These are phyloP conservation scores for Malus hybrid DNA, from an alignment of 331 rosid genomes.

Conservation along the genomic window DNA sequence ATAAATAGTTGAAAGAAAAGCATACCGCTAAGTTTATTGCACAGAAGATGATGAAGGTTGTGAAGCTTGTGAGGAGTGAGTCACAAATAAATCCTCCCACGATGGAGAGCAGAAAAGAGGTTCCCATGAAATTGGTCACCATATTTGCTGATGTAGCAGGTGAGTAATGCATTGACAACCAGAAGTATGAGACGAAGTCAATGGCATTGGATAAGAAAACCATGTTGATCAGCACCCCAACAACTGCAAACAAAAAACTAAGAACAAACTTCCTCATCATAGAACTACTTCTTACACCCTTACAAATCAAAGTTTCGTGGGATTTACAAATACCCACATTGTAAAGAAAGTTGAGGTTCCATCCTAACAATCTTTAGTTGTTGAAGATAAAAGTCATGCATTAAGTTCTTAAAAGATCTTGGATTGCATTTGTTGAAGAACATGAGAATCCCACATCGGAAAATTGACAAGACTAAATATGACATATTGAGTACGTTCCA, in stretches of 20 bases:
- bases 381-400: too few species aligned
- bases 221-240: conserved; percentile 19
- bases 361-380: too few species aligned
- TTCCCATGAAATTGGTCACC: conserved; percentile 36
- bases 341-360: too few species aligned
- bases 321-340: too few species aligned
- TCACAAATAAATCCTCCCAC: conserved; percentile 31
- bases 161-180: conserved; percentile 26
- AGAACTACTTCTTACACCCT: too few species aligned
- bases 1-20: too few species aligned
- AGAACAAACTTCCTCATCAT: not conserved
- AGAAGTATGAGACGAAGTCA: conserved; percentile 14
- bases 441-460: too few species aligned
- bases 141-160: conserved; percentile 26
- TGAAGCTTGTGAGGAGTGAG: conserved; percentile 27
- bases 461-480: too few species aligned
- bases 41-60: conserved; percentile 7
- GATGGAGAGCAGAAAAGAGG: conserved; percentile 19
- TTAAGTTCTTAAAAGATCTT: too few species aligned
- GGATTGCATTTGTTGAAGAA: too few species aligned
- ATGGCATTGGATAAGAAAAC: conserved; percentile 18
- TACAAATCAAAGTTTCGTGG: too few species aligned
- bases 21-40: conserved; percentile 19
- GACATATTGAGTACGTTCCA: too few species aligned
- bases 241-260: conserved; percentile 14